Conservation (phyloP, 2,329 filamentous ascomycete species). For the Fusarium siculi region DNA sequence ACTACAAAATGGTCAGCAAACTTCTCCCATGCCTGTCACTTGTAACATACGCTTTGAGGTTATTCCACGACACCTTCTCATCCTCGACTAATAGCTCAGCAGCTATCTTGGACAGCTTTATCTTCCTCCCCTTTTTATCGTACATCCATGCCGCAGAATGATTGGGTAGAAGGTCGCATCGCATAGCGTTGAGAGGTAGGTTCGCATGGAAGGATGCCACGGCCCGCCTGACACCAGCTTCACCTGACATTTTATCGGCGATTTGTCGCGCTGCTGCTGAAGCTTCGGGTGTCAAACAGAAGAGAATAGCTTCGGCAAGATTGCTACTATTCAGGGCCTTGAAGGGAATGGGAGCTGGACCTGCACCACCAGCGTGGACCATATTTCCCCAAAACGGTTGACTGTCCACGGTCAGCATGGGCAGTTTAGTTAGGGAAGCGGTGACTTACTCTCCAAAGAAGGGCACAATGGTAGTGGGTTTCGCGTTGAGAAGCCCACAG, state of each 20-base stretch:
- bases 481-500: slow-evolving; percentile 73
- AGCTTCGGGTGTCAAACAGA: slow-evolving; percentile 21
- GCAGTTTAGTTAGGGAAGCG: fast-evolving
- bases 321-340: slow-evolving; percentile 18
- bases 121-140: slow-evolving; percentile 1
- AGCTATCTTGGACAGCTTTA: slow-evolving; percentile 30
- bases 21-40: fast-evolving
- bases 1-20: background rate
- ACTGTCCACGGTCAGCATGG: background rate
- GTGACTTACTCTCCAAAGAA: slow-evolving; percentile 68
- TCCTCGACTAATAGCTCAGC: slow-evolving; percentile 18
- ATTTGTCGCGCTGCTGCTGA: slow-evolving; percentile 10
- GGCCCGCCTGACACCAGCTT: slow-evolving; percentile 29
- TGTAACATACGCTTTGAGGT: slow-evolving; percentile 8
- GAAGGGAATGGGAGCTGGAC: slow-evolving; percentile 25
- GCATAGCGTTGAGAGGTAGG: slow-evolving; percentile 30
- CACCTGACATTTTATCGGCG: slow-evolving; percentile 23
- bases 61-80: slow-evolving; percentile 22
- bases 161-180: slow-evolving; percentile 24
- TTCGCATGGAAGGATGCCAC: slow-evolving; percentile 39
- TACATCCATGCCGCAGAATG: slow-evolving; percentile 15
- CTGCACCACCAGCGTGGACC: slow-evolving; percentile 21
- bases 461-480: slow-evolving; percentile 76
- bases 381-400: slow-evolving; percentile 39
- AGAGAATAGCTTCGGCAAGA: slow-evolving; percentile 15